Evolutionary conservation across 345 rosid genomes (phyloP).

Genomic region (Camelina laxa): DNA sequence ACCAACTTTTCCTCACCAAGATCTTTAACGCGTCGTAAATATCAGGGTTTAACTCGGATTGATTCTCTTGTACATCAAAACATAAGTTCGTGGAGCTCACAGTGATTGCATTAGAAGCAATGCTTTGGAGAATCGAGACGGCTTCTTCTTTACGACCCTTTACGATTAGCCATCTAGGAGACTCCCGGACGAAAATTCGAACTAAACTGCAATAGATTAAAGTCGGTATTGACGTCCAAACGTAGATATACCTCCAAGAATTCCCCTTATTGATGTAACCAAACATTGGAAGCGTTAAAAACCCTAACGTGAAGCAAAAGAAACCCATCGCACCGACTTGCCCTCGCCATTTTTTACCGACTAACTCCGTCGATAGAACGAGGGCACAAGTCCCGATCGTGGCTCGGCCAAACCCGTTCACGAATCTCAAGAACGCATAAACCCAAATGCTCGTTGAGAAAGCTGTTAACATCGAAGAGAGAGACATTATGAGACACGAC

Average conservation of each 20-base stretch:
- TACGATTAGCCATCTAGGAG: conserved; percentile 62
- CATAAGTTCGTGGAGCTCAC: conserved; percentile 45
- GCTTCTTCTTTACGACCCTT: conserved; percentile 63
- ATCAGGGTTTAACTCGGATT: conserved; percentile 39
- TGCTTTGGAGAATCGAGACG: conserved; percentile 46
- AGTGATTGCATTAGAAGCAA: conserved; percentile 42
- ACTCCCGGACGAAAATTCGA: conserved; percentile 48
- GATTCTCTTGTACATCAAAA: conserved; percentile 42
- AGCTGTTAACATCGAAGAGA: conserved; percentile 45
- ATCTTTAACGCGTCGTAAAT: conserved; percentile 55
- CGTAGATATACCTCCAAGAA: conserved; percentile 56
- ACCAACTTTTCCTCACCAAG: conserved; percentile 55
- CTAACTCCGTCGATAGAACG: conserved; percentile 56
- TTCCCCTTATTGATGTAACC: conserved; percentile 50
- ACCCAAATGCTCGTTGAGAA: conserved; percentile 55
- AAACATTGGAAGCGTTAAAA: conserved; percentile 51
- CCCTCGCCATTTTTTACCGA: conserved; percentile 57
- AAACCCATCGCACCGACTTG: conserved; percentile 51
- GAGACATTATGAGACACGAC: conserved; percentile 53
- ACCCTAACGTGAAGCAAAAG: conserved; percentile 56
- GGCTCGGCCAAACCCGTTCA: conserved; percentile 55
- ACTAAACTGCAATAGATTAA: conserved; percentile 39
- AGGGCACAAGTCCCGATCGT: conserved; percentile 54
- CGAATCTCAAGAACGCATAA: conserved; percentile 51
- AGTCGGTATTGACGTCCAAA: conserved; percentile 55